These are phyloP conservation scores for Fusarium xyrophilum DNA, from an alignment of 2,329 filamentous ascomycete species.

Conservation along the genomic window DNA sequence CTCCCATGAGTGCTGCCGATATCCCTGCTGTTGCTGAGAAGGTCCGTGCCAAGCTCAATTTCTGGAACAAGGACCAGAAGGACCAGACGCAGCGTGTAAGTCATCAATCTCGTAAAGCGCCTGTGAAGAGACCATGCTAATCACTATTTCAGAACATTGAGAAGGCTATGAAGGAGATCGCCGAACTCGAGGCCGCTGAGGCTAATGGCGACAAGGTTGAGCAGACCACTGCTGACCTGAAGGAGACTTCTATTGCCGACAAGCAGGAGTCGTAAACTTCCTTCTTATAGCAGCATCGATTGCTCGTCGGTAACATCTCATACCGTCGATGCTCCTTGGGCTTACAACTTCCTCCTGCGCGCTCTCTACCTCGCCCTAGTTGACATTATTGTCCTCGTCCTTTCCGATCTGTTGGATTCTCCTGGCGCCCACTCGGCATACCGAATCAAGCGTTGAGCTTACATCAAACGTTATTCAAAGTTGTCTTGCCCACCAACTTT, in stretches of 20 bases:
- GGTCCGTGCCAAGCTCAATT: slow-evolving; percentile 86
- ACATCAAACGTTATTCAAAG: slow-evolving; percentile 18
- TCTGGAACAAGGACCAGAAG: slow-evolving; percentile 92
- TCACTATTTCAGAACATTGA: slow-evolving; percentile 77
- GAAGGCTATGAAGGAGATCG: slow-evolving; percentile 95
- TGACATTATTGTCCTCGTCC: background rate
- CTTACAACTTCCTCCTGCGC: slow-evolving; percentile 6
- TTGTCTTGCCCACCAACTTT: slow-evolving; percentile 18
- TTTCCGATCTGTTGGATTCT: slow-evolving; percentile 7
- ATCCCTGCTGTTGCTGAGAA: slow-evolving; percentile 83
- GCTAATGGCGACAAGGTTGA: slow-evolving; percentile 62
- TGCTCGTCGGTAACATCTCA: slow-evolving; percentile 24
- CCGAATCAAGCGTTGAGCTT: slow-evolving; percentile 7
- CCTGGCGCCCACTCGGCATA: slow-evolving; percentile 17
- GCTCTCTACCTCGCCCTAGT: background rate
- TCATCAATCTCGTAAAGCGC: slow-evolving; percentile 26
- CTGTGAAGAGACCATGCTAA: slow-evolving; percentile 40
- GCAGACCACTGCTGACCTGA: slow-evolving; percentile 58
- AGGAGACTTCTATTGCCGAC: slow-evolving; percentile 60
- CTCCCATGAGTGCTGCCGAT: slow-evolving; percentile 85
- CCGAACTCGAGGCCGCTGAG: slow-evolving; percentile 74
- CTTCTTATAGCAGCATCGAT: background rate
- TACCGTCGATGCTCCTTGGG: slow-evolving; percentile 15
- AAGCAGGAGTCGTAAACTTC: slow-evolving; percentile 56
- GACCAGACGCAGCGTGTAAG: slow-evolving; percentile 89